phyloP scores from a whole-genome alignment of 495 filamentous ascomycete species.

The Penicillium manginii region DNA sequence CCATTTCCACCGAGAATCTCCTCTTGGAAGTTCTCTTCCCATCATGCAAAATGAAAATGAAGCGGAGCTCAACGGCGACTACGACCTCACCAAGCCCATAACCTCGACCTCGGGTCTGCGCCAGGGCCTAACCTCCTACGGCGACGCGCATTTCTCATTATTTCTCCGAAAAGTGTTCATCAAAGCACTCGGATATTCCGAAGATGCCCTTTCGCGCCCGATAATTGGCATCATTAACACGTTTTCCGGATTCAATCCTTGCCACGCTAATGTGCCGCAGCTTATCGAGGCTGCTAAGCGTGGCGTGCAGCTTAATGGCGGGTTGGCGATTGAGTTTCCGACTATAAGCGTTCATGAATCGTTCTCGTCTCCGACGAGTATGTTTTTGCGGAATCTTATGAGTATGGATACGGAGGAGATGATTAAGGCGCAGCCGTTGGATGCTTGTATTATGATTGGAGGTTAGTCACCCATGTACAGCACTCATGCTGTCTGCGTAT shows the following conservation, averaged over 20 bases:
- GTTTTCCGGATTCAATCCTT: constrained; percentile 68
- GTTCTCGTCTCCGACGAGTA: constrained; percentile 67
- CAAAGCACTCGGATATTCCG: constrained; percentile 68
- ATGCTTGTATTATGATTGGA: constrained; percentile 66
- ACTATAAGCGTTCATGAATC: constrained; percentile 68
- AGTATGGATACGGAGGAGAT: constrained; percentile 77
- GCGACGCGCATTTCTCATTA: constrained; percentile 69
- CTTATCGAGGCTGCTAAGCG: constrained; percentile 67
- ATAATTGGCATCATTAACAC: constrained; percentile 72
- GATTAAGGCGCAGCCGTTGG: constrained; percentile 66
- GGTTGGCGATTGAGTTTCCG: constrained; percentile 66
- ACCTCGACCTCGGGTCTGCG: constrained; percentile 55
- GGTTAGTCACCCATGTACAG: constrained; percentile 42
- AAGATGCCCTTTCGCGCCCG: constrained; percentile 66
- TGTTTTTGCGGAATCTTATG: constrained; percentile 71
- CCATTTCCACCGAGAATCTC: not conserved
- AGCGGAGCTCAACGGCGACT: constrained; percentile 45
- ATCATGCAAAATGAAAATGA: constrained; percentile 12
- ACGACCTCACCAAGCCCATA: constrained; percentile 55
- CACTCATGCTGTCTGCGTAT: not conserved
- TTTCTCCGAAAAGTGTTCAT: constrained; percentile 74
- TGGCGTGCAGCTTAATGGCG: constrained; percentile 63
- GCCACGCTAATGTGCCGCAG: constrained; percentile 68
- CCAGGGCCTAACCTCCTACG: constrained; percentile 66
- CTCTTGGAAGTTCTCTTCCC: not conserved